Percentiles rank a stretch among this genome's conserved stretches.
phyloP scores from a whole-genome alignment of 2,329 filamentous ascomycete genomes.

The Epicoccum sorghinum region DNA sequence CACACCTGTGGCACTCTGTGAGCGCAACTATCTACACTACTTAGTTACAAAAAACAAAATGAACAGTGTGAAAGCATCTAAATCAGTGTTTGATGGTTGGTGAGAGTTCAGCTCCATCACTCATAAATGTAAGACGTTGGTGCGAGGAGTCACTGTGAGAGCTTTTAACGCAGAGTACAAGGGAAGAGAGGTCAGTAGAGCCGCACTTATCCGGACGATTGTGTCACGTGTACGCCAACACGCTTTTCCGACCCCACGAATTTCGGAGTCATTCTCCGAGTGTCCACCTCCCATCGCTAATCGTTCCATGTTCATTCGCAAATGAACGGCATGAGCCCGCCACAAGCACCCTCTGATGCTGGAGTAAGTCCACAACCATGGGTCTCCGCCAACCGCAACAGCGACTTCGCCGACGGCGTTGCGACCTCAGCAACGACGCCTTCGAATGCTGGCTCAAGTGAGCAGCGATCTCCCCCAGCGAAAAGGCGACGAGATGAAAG shows the following conservation, averaged over 20 bases:
- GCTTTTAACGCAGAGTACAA: no score
- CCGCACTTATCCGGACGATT: constrained; percentile 1
- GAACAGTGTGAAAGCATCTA: no score
- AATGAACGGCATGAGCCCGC: constrained; percentile 9
- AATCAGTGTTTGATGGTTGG: no score
- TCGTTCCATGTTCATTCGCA: constrained; percentile 3
- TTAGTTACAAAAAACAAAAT: no score
- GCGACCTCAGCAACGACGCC: constrained; percentile 18
- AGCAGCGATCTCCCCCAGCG: constrained; percentile 30
- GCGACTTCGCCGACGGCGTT: constrained; percentile 11
- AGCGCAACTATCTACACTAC: no score
- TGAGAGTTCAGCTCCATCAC: no score
- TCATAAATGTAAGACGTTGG: no score
- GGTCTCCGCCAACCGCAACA: constrained; percentile 19
- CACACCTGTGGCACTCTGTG: no score
- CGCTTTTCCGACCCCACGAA: constrained; percentile 13
- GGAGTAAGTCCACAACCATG: constrained; percentile 15
- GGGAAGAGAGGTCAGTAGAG: no score
- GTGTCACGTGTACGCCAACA: neutral
- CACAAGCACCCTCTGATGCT: constrained; percentile 15
- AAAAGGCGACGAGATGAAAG: constrained; percentile 43
- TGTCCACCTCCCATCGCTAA: constrained; percentile 14
- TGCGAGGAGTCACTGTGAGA: no score
- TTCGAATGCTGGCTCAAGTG: constrained; percentile 25
- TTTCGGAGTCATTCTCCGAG: constrained; percentile 12